Base-by-base conservation (phyloP, 805 yeast genomes). In the Suhomyces kilbournensis region DNA sequence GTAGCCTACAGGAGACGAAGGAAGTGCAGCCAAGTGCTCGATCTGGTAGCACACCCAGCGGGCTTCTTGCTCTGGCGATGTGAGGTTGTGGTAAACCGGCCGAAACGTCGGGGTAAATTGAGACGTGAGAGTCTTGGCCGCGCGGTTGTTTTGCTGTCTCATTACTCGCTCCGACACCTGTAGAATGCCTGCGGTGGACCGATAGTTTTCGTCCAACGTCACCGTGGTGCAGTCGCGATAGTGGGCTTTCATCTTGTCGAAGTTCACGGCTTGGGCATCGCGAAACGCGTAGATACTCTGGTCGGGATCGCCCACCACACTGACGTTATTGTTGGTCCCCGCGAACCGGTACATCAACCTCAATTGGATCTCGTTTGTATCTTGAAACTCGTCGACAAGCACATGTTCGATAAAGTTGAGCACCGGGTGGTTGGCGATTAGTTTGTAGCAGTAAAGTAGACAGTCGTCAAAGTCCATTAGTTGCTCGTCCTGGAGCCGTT, bases 261-360 rank as follows among this genome's bases (percentile, higher is more conserved):
- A 89, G 60, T 88, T 91, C 15, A 74, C 70, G 1, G 86, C 75
- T 34, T 83, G 83, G 0, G 97, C 97, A 60, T 86, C 84, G 54
- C 98, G 74, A 60, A 93, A 93, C 0, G 86, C 90, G 66, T 94
- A 93, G 20, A 93, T 93, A 62, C 96, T 86, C 68, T 93, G 99
- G 67, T 94, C 97, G 0, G 97, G 97, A 64, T 93, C 99, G 1
- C 99, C 99, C 2, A 93, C 97, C 1, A 91, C 85, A 0, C 97
- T 89, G 7, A 93, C 78, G 53, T 85, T 85, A 54, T 82, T 65
- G 52, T 66, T 62, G 8, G 73, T 73, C 40, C 53, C 52, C 2
- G 77, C 74, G 60, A 75, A 72, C 47, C 73, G 70, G 55, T 78
- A 78, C 75, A 90, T 79, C 45, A 94, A 71, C 50, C 82, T 81